These are phyloP conservation scores for Decorospora gaudefroyi DNA, from an alignment of 2,329 filamentous ascomycete genomes.

Conservation along the genomic window DNA sequence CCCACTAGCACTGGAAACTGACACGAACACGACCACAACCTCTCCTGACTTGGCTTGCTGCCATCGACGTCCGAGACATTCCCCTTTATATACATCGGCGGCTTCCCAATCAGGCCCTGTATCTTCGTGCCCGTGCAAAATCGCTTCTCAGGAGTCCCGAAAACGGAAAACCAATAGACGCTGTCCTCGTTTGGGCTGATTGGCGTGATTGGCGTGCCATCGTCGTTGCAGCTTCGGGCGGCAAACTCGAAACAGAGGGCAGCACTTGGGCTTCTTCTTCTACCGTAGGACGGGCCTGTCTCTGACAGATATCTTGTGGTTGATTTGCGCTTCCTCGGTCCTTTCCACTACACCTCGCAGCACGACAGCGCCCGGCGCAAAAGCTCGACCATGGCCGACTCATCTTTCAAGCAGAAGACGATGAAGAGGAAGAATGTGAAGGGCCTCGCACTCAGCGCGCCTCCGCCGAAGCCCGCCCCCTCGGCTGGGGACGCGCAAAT, in stretches of 20 bases:
- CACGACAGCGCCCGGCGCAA: slow-evolving; percentile 23
- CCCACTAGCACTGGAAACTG: slow-evolving; percentile 29
- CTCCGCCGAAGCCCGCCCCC: slow-evolving; percentile 70
- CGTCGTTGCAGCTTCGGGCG: slow-evolving; percentile 43
- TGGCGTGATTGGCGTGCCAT: slow-evolving; percentile 46
- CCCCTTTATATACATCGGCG: slow-evolving; percentile 14
- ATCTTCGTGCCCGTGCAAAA: slow-evolving; percentile 17
- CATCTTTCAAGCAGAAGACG: slow-evolving; percentile 67
- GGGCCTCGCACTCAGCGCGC: slow-evolving; percentile 83
- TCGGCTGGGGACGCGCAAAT: slow-evolving; percentile 71
- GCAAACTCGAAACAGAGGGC: slow-evolving; percentile 42
- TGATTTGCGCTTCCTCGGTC: slow-evolving; percentile 8
- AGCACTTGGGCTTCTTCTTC: slow-evolving; percentile 14
- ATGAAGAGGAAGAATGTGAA: slow-evolving; percentile 99
- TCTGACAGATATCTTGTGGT: slow-evolving; percentile 7
- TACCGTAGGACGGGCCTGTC: slow-evolving; percentile 16
- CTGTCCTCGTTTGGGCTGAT: slow-evolving; percentile 42
- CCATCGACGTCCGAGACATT: slow-evolving; percentile 25
- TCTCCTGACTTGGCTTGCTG: slow-evolving; percentile 29
- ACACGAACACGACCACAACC: slow-evolving; percentile 24
- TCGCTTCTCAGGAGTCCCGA: slow-evolving; percentile 28
- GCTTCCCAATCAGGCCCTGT: slow-evolving; percentile 31
- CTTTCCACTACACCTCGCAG: slow-evolving; percentile 8
- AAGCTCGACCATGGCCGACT: slow-evolving; percentile 58
- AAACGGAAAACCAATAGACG: slow-evolving; percentile 48